Conservation (phyloP, 768 basidiomycete genomes). For the Suillus brevipes region DNA sequence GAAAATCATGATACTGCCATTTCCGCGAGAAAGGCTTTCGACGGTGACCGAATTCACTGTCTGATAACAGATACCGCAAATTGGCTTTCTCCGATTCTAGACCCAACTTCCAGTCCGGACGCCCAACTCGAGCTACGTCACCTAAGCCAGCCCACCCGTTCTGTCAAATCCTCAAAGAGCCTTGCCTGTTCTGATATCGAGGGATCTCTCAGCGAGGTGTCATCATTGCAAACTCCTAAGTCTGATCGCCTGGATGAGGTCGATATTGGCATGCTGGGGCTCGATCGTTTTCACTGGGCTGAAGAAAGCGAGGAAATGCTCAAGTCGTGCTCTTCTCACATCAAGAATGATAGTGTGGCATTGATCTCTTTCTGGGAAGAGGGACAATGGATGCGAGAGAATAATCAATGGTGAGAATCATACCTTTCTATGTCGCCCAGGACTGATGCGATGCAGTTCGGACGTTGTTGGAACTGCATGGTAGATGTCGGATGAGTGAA, state of each 20-base stretch:
- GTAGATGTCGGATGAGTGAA: neutral
- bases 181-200: neutral
- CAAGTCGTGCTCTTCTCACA: constrained; percentile 14
- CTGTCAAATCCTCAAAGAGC: constrained; percentile 8
- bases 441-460: constrained; percentile 1
- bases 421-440: neutral
- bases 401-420: constrained; percentile 5
- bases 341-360: constrained; percentile 23
- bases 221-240: constrained; percentile 19
- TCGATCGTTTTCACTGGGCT: constrained; percentile 25
- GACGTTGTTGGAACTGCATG: neutral
- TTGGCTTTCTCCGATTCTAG: constrained; percentile 1
- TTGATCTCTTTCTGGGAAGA: constrained; percentile 21
- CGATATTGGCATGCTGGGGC: constrained; percentile 27
- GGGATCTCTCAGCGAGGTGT: constrained; percentile 10
- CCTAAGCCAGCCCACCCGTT: constrained; percentile 4
- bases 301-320: constrained; percentile 16
- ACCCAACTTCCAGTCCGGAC: neutral
- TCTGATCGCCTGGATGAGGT: constrained; percentile 13
- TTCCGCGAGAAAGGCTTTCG: neutral
- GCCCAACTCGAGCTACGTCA: neutral
- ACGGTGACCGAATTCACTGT: neutral
- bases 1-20: constrained; percentile 2
- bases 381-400: constrained; percentile 9
- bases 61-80: constrained; percentile 16